phyloP scores from a whole-genome alignment of 108 stramenopile species.

The Skeletonema marinoi region DNA sequence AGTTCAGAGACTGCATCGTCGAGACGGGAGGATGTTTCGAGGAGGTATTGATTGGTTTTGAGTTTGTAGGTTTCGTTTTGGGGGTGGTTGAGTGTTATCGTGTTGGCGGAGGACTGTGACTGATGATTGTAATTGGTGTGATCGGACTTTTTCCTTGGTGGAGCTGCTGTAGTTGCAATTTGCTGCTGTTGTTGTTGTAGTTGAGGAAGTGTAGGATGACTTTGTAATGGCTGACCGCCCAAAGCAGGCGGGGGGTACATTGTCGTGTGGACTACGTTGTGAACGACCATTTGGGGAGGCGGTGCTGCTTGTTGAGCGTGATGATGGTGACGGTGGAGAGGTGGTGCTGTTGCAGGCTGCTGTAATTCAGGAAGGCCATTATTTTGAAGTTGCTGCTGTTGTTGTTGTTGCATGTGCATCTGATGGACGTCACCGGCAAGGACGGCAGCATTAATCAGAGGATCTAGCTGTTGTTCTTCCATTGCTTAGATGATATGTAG shows the following conservation, averaged over 20 bases:
- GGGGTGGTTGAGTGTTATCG: neutral
- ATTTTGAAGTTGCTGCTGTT: neutral
- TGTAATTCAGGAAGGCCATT: neutral
- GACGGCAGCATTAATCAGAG: neutral
- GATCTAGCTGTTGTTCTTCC: neutral
- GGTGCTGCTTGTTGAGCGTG: neutral
- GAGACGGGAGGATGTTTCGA: neutral
- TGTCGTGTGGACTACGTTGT: neutral
- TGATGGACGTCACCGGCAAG: neutral
- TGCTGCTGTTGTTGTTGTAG: neutral
- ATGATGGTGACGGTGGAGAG: neutral
- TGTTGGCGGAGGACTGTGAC: neutral
- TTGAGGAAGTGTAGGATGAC: neutral
- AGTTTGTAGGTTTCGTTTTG: neutral
- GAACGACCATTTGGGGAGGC: neutral
- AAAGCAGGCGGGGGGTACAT: neutral
- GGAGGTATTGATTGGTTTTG: slow-evolving; percentile 6
- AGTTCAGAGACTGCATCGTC: slow-evolving; percentile 4
- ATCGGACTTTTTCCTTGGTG: neutral
- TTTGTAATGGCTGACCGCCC: neutral
- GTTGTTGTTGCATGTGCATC: neutral
- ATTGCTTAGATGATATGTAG: neutral
- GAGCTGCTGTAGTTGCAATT: neutral
- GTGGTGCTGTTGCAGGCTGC: neutral
- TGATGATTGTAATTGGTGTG: neutral